Percentiles rank a stretch among this genome's conserved stretches.
Evolutionary conservation across 2,329 filamentous ascomycete species (phyloP).

Genomic region (Ilyonectria sp.): DNA sequence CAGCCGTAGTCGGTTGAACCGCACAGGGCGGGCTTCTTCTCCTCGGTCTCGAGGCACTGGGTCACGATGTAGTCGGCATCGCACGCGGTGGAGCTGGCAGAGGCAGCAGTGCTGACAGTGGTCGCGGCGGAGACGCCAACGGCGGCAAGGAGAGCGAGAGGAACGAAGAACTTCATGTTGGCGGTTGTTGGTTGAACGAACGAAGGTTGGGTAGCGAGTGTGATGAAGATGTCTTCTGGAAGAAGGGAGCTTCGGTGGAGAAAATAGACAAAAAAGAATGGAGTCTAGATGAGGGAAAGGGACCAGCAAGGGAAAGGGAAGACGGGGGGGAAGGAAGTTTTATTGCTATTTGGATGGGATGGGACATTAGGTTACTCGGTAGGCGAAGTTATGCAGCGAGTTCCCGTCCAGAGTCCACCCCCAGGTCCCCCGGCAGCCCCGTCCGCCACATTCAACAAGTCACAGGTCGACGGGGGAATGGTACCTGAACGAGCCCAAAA

Average conservation of each 20-base stretch:
- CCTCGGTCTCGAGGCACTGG: conserved; percentile 57
- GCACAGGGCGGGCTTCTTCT: conserved; percentile 58
- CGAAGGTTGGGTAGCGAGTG: conserved; percentile 8
- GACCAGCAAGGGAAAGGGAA: neutral
- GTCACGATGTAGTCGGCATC: conserved; percentile 64
- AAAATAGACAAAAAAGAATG: neutral
- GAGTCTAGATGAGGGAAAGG: neutral
- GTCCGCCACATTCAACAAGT: neutral
- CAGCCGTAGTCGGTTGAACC: conserved; percentile 60
- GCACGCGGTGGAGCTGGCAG: conserved; percentile 54
- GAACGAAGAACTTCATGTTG: conserved; percentile 64
- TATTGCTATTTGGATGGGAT: conserved; percentile 11
- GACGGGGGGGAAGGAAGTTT: conserved; percentile 18
- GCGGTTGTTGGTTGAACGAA: conserved; percentile 24
- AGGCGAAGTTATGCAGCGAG: conserved; percentile 9
- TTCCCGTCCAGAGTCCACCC: neutral
- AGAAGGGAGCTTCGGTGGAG: neutral
- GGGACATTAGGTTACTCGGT: conserved; percentile 7
- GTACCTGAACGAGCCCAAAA: neutral
- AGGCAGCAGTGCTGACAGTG: conserved; percentile 45
- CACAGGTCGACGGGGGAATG: conserved; percentile 4
- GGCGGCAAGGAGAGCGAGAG: conserved; percentile 58
- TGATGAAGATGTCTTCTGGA: neutral
- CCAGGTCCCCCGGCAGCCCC: neutral
- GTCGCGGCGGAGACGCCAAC: conserved; percentile 54